These are phyloP conservation scores for Malassezia sp. DNA, from an alignment of 1,284 basidiomycete species.

Conservation along the genomic window DNA sequence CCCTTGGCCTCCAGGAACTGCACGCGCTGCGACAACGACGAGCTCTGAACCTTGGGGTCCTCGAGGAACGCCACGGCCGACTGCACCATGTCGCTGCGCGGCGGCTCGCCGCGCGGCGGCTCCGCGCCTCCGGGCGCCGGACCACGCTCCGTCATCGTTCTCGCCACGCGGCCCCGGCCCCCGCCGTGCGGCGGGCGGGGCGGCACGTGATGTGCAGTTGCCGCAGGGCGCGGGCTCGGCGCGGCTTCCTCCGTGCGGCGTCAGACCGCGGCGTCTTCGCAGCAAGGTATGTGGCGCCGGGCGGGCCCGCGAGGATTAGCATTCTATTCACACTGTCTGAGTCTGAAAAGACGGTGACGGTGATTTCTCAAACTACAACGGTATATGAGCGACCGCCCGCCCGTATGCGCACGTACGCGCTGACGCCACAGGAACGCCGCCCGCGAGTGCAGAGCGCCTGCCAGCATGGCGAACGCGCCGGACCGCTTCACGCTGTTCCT, in stretches of 20 bases:
- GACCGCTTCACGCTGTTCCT: conserved; percentile 83
- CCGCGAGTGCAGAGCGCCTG: too few relatives aligned
- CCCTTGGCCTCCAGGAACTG: conserved; percentile 92
- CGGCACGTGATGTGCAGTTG: background rate
- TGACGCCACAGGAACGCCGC: too few relatives aligned
- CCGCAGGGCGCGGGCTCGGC: too few relatives aligned
- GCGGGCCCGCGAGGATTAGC: conserved; percentile 26
- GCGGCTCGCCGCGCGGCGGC: too few relatives aligned
- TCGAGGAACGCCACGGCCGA: conserved; percentile 40
- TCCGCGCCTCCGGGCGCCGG: too few relatives aligned
- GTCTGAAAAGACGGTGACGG: conserved; percentile 18
- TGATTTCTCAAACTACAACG: conserved; percentile 44
- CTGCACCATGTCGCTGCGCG: conserved; percentile 37
- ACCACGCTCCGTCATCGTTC: background rate
- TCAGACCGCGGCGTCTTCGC: too few relatives aligned
- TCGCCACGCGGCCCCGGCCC: too few relatives aligned
- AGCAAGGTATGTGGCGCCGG: conserved; percentile 1
- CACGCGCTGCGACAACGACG: conserved; percentile 70
- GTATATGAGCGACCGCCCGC: conserved; percentile 35
- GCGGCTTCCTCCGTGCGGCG: too few relatives aligned
- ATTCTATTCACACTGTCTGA: conserved; percentile 42
- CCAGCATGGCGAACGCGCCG: conserved; percentile 61
- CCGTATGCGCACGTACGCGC: background rate
- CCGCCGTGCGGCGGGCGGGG: too few relatives aligned
- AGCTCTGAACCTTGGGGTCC: conserved; percentile 54